Conservation (phyloP, 2,329 filamentous ascomycete genomes). For the Ophiocordyceps camponoti-rufipedis region DNA sequence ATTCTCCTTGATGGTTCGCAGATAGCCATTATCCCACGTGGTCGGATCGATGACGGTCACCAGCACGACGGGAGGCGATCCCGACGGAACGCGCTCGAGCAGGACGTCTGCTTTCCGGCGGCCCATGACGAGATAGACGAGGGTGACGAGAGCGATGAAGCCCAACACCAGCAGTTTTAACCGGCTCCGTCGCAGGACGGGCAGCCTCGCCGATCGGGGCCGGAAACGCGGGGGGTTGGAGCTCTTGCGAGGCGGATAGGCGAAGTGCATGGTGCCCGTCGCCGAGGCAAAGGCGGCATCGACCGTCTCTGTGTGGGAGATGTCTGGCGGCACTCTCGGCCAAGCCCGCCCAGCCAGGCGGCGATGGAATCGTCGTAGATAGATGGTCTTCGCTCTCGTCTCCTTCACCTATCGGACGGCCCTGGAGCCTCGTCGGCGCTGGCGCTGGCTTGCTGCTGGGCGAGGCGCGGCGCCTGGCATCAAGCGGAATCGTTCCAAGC, state of each 20-base stretch:
- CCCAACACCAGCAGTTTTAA: constrained; percentile 39
- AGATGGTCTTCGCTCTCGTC: no score
- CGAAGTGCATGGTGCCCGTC: constrained; percentile 58
- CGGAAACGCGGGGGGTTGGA: constrained; percentile 59
- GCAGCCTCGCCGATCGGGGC: constrained; percentile 34
- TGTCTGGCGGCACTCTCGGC: neutral
- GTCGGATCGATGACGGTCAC: constrained; percentile 68
- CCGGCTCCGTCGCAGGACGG: constrained; percentile 41
- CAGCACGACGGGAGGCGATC: constrained; percentile 49
- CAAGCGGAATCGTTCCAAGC: no score
- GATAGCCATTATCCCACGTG: constrained; percentile 45
- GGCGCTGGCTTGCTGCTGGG: no score
- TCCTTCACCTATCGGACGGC: no score
- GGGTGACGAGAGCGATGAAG: constrained; percentile 31
- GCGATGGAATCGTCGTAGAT: neutral
- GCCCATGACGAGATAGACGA: constrained; percentile 42
- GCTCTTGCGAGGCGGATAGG: constrained; percentile 69
- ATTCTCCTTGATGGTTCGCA: constrained; percentile 62
- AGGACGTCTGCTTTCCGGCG: constrained; percentile 11
- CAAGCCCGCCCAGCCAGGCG: neutral
- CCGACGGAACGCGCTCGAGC: constrained; percentile 24
- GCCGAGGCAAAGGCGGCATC: neutral
- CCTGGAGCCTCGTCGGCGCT: no score
- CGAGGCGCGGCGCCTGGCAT: no score
- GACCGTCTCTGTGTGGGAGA: neutral